Evolutionary conservation across 306 rosid genomes (phyloP).

Genomic region (Begonia peltatifolia): DNA sequence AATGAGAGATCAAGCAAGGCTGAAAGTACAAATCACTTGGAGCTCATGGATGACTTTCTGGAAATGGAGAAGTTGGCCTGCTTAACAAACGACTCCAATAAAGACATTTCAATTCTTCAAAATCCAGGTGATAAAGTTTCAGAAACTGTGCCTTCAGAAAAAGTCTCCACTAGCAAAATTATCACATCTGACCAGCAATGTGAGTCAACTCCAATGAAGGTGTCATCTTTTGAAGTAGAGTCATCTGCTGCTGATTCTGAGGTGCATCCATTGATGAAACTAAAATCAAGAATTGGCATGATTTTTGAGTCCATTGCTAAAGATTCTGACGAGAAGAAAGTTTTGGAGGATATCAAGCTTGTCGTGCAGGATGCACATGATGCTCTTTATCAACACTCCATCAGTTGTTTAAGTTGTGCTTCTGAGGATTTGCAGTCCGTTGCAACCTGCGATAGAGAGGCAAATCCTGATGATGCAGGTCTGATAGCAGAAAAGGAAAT

Average conservation of each 20-base stretch:
- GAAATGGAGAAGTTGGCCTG: constrained; percentile 96
- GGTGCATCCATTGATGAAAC: constrained; percentile 35
- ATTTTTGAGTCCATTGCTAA: constrained; percentile 53
- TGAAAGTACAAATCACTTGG: constrained; percentile 55
- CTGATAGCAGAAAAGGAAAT: constrained; percentile 36
- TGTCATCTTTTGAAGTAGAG: constrained; percentile 20
- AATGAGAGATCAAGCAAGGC: constrained; percentile 43
- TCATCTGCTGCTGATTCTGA: constrained; percentile 11
- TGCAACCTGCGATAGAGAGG: constrained; percentile 41
- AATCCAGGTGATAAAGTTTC: constrained; percentile 21
- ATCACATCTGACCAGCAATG: no score
- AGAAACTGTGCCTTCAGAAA: constrained; percentile 23
- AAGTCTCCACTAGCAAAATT: constrained; percentile 15
- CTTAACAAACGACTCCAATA: constrained; percentile 48
- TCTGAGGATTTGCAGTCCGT: constrained; percentile 35
- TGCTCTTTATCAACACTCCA: constrained; percentile 24
- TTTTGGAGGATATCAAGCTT: constrained; percentile 61
- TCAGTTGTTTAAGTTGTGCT: constrained; percentile 17
- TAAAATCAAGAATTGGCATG: constrained; percentile 55
- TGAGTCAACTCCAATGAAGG: constrained; percentile 20
- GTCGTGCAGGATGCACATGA: constrained; percentile 53
- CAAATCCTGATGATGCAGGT: constrained; percentile 57
- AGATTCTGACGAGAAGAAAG: constrained; percentile 55
- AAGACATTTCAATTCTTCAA: constrained; percentile 24
- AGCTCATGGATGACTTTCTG: constrained; percentile 95